phyloP scores from a whole-genome alignment of 2,329 filamentous ascomycete species.

The Lachnellula hyalina region DNA sequence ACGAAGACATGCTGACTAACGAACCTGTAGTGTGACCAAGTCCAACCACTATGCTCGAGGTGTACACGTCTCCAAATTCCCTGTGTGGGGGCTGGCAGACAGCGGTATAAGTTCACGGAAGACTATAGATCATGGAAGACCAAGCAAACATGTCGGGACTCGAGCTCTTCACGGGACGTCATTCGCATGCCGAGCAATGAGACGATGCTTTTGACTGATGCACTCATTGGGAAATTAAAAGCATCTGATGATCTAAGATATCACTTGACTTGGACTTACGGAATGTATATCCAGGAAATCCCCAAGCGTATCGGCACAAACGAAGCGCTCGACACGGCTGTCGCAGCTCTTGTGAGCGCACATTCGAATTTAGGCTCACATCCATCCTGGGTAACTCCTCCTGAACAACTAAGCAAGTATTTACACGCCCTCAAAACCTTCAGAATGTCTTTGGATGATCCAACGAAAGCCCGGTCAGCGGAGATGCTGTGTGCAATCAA shows the following conservation, averaged over 20 bases:
- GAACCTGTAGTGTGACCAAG: not conserved
- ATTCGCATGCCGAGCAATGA: not conserved
- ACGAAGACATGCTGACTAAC: not conserved
- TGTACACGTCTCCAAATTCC: not conserved
- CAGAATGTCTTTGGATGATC: slow-evolving; percentile 29
- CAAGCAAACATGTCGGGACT: not conserved
- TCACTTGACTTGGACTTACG: slow-evolving; percentile 1
- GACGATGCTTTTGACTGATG: not conserved
- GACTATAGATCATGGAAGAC: not conserved
- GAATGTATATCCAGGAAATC: not conserved
- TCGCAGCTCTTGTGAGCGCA: not conserved
- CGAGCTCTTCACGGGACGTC: not conserved
- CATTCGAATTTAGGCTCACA: not conserved
- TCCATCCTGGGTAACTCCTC: not conserved
- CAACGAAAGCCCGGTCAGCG: slow-evolving; percentile 27
- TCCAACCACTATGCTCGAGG: not conserved
- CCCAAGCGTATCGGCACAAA: slow-evolving; percentile 1
- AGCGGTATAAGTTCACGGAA: slow-evolving; percentile 1
- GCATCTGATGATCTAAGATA: not conserved
- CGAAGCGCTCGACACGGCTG: slow-evolving; percentile 1
- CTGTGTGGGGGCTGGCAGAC: slow-evolving; percentile 1
- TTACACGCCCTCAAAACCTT: not conserved
- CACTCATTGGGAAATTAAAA: not conserved
- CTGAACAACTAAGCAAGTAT: not conserved
- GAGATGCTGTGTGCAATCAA: slow-evolving; percentile 36